phyloP scores from a whole-genome alignment of 1,284 basidiomycete genomes.

The Veloporphyrellus conicus region DNA sequence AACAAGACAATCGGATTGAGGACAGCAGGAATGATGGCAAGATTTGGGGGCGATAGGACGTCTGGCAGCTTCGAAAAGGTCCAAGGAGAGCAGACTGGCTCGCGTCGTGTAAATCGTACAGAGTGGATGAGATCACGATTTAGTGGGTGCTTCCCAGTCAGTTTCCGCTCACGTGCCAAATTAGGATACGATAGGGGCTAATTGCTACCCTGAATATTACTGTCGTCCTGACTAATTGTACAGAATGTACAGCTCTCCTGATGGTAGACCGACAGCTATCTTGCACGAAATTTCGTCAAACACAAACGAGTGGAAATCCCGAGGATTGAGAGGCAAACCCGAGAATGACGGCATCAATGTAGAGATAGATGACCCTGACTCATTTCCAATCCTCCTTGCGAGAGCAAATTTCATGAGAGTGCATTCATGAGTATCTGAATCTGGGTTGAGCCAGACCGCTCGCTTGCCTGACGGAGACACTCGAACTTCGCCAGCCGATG shows the following conservation, averaged over 20 bases:
- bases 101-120: constrained; percentile 3
- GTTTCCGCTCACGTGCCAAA: constrained; percentile 27
- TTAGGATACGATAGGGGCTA: constrained; percentile 20
- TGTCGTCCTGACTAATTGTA: constrained; percentile 7
- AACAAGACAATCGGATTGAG: constrained; percentile 4
- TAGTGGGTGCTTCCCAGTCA: constrained; percentile 12
- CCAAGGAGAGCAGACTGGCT: neutral
- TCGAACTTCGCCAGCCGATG: constrained; percentile 15
- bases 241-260: constrained; percentile 26
- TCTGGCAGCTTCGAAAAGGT: neutral
- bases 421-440: constrained; percentile 13
- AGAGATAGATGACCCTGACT: constrained; percentile 12
- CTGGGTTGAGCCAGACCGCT: constrained; percentile 22
- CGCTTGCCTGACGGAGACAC: constrained; percentile 23
- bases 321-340: constrained; percentile 22
- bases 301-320: constrained; percentile 21
- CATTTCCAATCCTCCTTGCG: constrained; percentile 2
- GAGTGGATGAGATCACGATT: constrained; percentile 10
- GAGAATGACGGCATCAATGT: constrained; percentile 24
- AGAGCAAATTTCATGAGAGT: constrained; percentile 22
- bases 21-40: neutral
- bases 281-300: constrained; percentile 30
- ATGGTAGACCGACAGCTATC: constrained; percentile 17
- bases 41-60: constrained; percentile 1
- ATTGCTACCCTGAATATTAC: neutral